Base-by-base conservation (phyloP, 768 basidiomycete genomes). In the Rhodotorula paludigena region DNA sequence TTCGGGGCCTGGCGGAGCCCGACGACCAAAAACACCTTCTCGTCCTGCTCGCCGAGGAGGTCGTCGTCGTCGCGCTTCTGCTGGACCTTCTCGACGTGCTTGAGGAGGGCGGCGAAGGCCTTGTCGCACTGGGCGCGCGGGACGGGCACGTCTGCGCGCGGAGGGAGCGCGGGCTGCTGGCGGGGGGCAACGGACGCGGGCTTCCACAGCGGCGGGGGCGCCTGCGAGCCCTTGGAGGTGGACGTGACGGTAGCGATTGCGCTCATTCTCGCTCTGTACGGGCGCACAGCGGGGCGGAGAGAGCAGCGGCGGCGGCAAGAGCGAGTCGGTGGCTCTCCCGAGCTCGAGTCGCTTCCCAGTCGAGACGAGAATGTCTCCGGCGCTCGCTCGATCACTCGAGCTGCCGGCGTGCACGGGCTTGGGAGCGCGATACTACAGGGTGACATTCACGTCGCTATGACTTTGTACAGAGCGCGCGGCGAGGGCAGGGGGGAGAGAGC, bases 21-120 rank as follows among this genome's bases (percentile, higher is more conserved):
- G 60, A 98, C 82, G 72, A 89, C 87, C 28, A 99, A 83, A 89
- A 91, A 97, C 60, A 98, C 82, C 78, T 86, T 81, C 76, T 91
- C 89, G 74, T 93, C 91, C 53, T 84, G 84, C 0, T 85, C 82
- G 60, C 75, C 74, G 11, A 80, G 72, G 30, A 81, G 64, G 76
- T 96, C 87, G 0, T 78, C 85, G 77, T 89, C 86, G 66, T 87
- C 85, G 64, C 83, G 82, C 74, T 89, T 80, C 72, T 84, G 79
- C 70, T 85, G 83, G 74, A 82, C 81, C 76, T 89, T 86, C 55
- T 80, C 75, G 52, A 87, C 85, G 76, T 97, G 85, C 4, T 82
- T 80, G 57, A 89, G 82, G 25, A 99, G 83, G 0, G 93, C 89
- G 1, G 86, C 83, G 14, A 94, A 81, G 10, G 94, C 94, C 53